Base-by-base conservation (phyloP, 2,329 filamentous ascomycete genomes). In the Cordyceps farinosa region DNA sequence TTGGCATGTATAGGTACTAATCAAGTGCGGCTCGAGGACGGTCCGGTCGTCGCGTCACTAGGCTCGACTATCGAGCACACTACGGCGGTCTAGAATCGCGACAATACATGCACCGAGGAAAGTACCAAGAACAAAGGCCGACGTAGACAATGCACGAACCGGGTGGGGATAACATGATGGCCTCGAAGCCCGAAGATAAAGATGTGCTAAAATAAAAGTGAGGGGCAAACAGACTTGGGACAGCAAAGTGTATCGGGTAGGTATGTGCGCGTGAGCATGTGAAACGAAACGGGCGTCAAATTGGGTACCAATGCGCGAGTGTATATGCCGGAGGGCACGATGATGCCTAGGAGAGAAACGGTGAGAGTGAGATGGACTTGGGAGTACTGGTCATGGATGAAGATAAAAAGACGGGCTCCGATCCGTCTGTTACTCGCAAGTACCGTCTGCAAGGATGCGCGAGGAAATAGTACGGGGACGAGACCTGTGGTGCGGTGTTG, bases 231-330 rank as follows among this genome's bases (percentile, higher is more conserved):
- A 11, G 15, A 34, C 27, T 50, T 59, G 34, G 56, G 34, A 50
- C 22, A 50, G 34, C 13, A 13, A 42, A 50, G 36, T 45, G 58
- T 61, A 34, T 61, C 47, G 58, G 40, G 30, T 53, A 48, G 50
- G 58, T 48, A 9, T 7, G 54, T 53, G 40, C 30, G 42, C 58
- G 32, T 54, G 48, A 54, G 30, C 50, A 54, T 48, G 30, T 61
- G 58, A 61, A 61, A 61, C 58, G 50, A 61, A 61, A 54, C 58
- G 50, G 50, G 40, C 58, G 38, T 61, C 58, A 61, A 42, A n/a
- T 54, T 40, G 36, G 58, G 57, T 29, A 52, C n/a, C 57, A 51
- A 44, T 54, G 52, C 52, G 52, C 32, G 17, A 4, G 2, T 17
- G n/a, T 9, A 55, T 13, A n/a, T 36, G 32, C 22, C 36, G 22